Conservation (phyloP, 2,329 filamentous ascomycete species). For the Colletotrichum sp. region DNA sequence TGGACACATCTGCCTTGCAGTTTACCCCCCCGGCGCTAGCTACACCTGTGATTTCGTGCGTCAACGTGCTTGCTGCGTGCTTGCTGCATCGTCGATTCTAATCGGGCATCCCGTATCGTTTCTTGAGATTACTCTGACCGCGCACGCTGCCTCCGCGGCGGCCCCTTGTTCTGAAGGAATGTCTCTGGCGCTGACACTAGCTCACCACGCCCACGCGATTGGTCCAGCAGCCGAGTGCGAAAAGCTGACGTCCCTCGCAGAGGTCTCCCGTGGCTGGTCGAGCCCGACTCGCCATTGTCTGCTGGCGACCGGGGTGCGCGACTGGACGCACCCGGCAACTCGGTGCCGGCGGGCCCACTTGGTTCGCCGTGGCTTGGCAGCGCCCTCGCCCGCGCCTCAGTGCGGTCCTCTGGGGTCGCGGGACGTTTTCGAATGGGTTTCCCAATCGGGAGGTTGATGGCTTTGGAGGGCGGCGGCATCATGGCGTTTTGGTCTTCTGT, state of each 20-base stretch:
- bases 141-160: background rate
- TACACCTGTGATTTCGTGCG: background rate
- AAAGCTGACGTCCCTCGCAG: background rate
- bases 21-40: background rate
- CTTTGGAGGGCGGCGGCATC: background rate
- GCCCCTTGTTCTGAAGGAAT: background rate
- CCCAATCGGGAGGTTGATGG: background rate
- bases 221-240: slow-evolving; percentile 9
- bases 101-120: background rate
- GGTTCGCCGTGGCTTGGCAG: slow-evolving; percentile 15
- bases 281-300: background rate
- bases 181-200: background rate
- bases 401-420: background rate
- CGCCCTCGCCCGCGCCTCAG: background rate
- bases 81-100: background rate
- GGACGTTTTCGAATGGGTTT: slow-evolving; percentile 12
- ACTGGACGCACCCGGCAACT: slow-evolving; percentile 6
- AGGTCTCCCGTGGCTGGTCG: background rate
- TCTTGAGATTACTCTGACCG: background rate
- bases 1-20: background rate
- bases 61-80: background rate
- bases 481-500: background rate
- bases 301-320: background rate
- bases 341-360: slow-evolving; percentile 12
- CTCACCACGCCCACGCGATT: background rate